A percentile compares a stretch with the other conserved stretches of the same genome.
phyloP scores from a whole-genome alignment of 2,329 filamentous ascomycete genomes.

The Alternaria dauci region DNA sequence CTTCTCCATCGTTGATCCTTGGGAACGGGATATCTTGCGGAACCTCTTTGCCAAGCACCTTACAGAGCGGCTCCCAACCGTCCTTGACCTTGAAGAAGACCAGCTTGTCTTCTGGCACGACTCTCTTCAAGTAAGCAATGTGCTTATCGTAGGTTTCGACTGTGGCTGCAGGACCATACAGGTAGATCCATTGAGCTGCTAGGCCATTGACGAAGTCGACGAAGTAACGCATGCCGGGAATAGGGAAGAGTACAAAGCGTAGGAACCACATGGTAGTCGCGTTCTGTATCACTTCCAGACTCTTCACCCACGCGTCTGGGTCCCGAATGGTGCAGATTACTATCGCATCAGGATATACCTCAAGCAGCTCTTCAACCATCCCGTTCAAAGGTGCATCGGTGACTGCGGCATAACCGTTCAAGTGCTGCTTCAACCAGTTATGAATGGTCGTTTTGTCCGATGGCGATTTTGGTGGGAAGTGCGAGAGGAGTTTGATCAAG shows the following conservation, averaged over 20 bases:
- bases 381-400: conserved; percentile 56
- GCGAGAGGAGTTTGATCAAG: conserved; percentile 37
- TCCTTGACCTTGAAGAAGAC: conserved; percentile 33
- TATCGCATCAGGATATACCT: conserved; percentile 60
- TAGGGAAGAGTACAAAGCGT: conserved; percentile 27
- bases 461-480: conserved; percentile 17
- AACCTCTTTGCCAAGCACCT: conserved; percentile 26
- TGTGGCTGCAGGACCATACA: conserved; percentile 15
- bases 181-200: conserved; percentile 18
- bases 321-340: conserved; percentile 51
- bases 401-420: conserved; percentile 57
- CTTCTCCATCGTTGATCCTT: conserved; percentile 33
- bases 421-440: conserved; percentile 42
- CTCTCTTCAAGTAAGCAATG: conserved; percentile 25
- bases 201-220: conserved; percentile 24
- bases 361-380: conserved; percentile 57
- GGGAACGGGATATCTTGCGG: conserved; percentile 29
- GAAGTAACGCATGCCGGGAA: conserved; percentile 33
- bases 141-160: conserved; percentile 17
- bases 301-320: conserved; percentile 33
- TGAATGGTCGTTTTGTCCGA: conserved; percentile 1
- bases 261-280: conserved; percentile 26
- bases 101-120: conserved; percentile 25
- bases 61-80: conserved; percentile 33
- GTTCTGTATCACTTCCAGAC: conserved; percentile 22